Evolutionary conservation across 2,329 filamentous ascomycete species (phyloP).

Genomic region (Cladosporium halotolerans): DNA sequence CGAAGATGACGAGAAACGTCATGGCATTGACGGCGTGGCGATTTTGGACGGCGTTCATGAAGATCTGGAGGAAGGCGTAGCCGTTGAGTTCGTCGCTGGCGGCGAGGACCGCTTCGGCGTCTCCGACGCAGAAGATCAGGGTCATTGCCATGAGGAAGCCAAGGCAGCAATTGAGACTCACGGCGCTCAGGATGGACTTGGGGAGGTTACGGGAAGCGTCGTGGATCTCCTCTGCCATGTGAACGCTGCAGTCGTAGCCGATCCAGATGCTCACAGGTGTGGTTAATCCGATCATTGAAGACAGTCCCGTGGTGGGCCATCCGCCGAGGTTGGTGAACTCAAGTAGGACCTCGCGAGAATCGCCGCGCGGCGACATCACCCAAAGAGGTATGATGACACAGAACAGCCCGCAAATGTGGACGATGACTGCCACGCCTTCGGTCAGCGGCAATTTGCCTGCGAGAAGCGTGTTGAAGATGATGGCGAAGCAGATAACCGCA

Average conservation of each 20-base stretch:
- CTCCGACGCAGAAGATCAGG: conserved; percentile 30
- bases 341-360: conserved; percentile 13
- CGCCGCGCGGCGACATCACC: conserved; percentile 19
- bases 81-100: conserved; percentile 29
- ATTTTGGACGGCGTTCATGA: conserved; percentile 30
- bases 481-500: conserved; percentile 18
- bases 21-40: conserved; percentile 25
- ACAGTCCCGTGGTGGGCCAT: conserved; percentile 22
- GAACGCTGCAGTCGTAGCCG: conserved; percentile 20
- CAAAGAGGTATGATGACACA: conserved; percentile 26
- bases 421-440: conserved; percentile 23
- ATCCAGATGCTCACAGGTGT: conserved; percentile 20
- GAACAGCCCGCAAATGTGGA: conserved; percentile 27
- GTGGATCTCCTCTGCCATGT: conserved; percentile 29
- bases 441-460: conserved; percentile 23
- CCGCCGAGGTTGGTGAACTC: conserved; percentile 20
- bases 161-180: conserved; percentile 18
- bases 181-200: conserved; percentile 21
- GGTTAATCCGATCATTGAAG: conserved; percentile 37
- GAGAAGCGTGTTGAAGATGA: conserved; percentile 26
- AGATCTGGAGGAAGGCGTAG: conserved; percentile 39
- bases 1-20: conserved; percentile 21
- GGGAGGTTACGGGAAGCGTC: conserved; percentile 26
- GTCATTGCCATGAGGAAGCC: conserved; percentile 23
- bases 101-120: conserved; percentile 31